A percentile compares a stretch with the other conserved stretches of the same genome.
Evolutionary conservation across 2,329 filamentous ascomycete genomes (phyloP).

Genomic region (Bretziella fagacearum): DNA sequence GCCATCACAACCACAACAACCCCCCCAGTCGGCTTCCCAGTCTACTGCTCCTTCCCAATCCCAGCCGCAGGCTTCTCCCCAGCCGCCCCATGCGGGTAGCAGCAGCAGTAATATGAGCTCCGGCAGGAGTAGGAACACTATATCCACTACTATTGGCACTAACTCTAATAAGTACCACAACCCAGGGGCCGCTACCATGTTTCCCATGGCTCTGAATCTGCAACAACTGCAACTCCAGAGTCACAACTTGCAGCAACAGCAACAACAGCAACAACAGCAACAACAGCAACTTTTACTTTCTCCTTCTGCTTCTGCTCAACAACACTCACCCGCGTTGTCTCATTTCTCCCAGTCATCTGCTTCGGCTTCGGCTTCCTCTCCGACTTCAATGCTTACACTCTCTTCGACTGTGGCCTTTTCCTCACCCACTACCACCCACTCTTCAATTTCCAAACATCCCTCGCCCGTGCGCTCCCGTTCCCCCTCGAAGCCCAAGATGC

Average conservation of each 20-base stretch:
- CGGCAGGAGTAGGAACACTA: background rate
- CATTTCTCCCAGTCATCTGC: background rate
- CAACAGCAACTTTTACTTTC: background rate
- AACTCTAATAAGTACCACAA: background rate
- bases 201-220: background rate
- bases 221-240: too few relatives aligned
- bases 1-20: slow-evolving; percentile 1
- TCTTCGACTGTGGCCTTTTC: too few relatives aligned
- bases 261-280: background rate
- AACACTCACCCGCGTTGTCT: background rate
- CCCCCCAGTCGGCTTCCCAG: background rate
- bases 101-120: background rate
- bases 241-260: background rate
- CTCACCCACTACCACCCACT: too few relatives aligned
- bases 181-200: background rate
- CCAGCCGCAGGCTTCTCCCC: background rate
- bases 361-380: background rate
- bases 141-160: background rate
- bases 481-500: slow-evolving; percentile 6
- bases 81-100: background rate
- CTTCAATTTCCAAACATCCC: background rate
- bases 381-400: background rate
- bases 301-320: background rate
- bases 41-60: background rate
- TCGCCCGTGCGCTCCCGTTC: background rate